A percentile compares a stretch with the other conserved stretches of the same genome.
These are phyloP conservation scores for Aspergillus tanneri DNA, from an alignment of 2,329 filamentous ascomycete species.

Conservation along the genomic window DNA sequence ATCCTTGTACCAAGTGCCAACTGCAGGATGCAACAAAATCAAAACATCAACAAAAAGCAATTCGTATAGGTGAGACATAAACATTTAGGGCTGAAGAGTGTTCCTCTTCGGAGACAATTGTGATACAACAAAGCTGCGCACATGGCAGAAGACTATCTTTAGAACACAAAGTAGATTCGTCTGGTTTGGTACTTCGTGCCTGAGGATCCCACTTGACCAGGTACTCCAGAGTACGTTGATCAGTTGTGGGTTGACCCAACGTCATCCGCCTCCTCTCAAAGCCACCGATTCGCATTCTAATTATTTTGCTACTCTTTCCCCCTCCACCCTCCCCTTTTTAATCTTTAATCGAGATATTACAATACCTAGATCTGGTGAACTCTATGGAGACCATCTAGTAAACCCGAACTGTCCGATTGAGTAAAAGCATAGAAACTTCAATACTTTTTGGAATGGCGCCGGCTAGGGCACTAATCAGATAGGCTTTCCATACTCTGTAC, in stretches of 20 bases:
- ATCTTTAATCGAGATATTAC: too few relatives aligned
- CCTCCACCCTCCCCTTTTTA: slow-evolving; percentile 1
- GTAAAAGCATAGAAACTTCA: too few relatives aligned
- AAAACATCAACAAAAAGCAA: background rate
- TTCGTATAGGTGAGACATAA: background rate
- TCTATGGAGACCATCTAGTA: too few relatives aligned
- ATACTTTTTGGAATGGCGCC: background rate
- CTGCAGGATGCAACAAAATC: background rate
- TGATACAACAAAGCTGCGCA: too few relatives aligned
- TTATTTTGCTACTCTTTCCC: slow-evolving; percentile 3
- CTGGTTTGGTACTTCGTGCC: too few relatives aligned
- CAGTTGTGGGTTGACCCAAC: slow-evolving; percentile 8
- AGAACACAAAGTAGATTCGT: too few relatives aligned
- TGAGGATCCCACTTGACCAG: background rate
- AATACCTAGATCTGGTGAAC: too few relatives aligned
- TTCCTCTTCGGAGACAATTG: too few relatives aligned
- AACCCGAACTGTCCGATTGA: too few relatives aligned
- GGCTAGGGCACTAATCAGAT: slow-evolving; percentile 13
- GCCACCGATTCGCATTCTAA: slow-evolving; percentile 7
- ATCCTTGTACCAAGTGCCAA: slow-evolving; percentile 12
- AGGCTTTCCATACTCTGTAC: slow-evolving; percentile 16
- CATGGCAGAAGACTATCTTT: too few relatives aligned
- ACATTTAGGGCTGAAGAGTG: too few relatives aligned
- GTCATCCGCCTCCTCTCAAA: slow-evolving; percentile 14
- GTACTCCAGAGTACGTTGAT: background rate